Evolutionary conservation across 805 yeast species (phyloP).

Genomic region (Hagleromyces aurorensis): DNA sequence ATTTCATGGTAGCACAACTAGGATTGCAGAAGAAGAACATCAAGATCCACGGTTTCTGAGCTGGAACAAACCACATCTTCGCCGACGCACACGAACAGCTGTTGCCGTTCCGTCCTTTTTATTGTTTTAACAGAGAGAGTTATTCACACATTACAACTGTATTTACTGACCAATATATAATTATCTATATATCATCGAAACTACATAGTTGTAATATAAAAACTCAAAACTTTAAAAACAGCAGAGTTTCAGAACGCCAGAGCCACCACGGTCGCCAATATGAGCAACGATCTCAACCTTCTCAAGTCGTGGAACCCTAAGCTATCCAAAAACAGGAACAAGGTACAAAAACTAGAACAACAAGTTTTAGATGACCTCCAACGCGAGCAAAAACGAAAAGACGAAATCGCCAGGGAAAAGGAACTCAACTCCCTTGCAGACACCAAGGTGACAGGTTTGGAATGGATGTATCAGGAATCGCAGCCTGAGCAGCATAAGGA

Average conservation of each 20-base stretch:
- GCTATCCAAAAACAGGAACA: conserved; percentile 71
- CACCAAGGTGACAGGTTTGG: conserved; percentile 41
- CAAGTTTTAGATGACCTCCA: conserved; percentile 60
- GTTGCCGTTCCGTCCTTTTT: too few species aligned
- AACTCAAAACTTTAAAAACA: too few species aligned
- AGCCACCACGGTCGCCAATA: conserved; percentile 9
- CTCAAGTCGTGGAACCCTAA: conserved; percentile 98
- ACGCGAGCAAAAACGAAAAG: conserved; percentile 59
- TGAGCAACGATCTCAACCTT: conserved; percentile 72
- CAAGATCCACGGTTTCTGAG: conserved; percentile 94
- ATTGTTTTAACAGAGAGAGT: too few species aligned
- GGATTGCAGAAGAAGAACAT: conserved; percentile 92
- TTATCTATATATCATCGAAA: too few species aligned
- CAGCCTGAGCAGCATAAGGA: neutral
- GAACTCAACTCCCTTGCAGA: conserved; percentile 42
- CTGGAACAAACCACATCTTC: too few species aligned
- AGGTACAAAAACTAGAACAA: conserved; percentile 78
- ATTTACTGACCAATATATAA: too few species aligned
- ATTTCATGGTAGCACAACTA: conserved; percentile 78
- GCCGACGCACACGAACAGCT: too few species aligned
- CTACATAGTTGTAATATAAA: too few species aligned
- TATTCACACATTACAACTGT: too few species aligned
- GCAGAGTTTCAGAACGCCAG: neutral
- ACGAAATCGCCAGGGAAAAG: conserved; percentile 57
- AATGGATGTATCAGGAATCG: conserved; percentile 84